phyloP scores from a whole-genome alignment of 192 early-diverging fungal genomes.

The Umbelopsis ramanniana region DNA sequence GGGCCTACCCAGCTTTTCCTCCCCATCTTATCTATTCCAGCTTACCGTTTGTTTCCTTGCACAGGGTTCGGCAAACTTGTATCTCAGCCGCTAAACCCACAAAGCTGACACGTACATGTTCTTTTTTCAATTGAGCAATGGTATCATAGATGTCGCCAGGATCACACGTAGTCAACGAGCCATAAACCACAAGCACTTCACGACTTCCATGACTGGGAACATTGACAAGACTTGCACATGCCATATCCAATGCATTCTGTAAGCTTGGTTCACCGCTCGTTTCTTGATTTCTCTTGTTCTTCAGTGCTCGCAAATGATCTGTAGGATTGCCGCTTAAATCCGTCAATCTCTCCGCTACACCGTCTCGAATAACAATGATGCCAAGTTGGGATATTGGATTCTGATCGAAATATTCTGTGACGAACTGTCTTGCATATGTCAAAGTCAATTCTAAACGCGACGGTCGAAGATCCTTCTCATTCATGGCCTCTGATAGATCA shows the following conservation, averaged over 20 bases:
- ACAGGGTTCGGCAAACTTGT: conserved; percentile 75
- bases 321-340: conserved; percentile 86
- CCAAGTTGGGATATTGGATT: conserved; percentile 93
- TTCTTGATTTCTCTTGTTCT: conserved; percentile 68
- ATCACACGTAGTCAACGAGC: conserved; percentile 91
- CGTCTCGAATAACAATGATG: conserved; percentile 83
- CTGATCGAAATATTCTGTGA: conserved; percentile 93
- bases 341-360: conserved; percentile 81
- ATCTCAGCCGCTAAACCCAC: conserved; percentile 93
- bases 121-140: conserved; percentile 62
- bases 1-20: not conserved
- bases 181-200: conserved; percentile 88
- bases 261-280: conserved; percentile 86
- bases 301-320: conserved; percentile 77
- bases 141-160: conserved; percentile 91
- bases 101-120: conserved; percentile 83
- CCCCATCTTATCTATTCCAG: conserved; percentile 5
- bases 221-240: conserved; percentile 72
- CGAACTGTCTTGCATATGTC: conserved; percentile 67
- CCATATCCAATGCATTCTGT: conserved; percentile 91
- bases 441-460: conserved; percentile 79
- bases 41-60: conserved; percentile 75
- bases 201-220: conserved; percentile 90
- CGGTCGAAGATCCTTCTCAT: conserved; percentile 83
- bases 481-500: conserved; percentile 86